phyloP scores from a whole-genome alignment of 1,284 basidiomycete genomes.

The Cryptococcus sp. region DNA sequence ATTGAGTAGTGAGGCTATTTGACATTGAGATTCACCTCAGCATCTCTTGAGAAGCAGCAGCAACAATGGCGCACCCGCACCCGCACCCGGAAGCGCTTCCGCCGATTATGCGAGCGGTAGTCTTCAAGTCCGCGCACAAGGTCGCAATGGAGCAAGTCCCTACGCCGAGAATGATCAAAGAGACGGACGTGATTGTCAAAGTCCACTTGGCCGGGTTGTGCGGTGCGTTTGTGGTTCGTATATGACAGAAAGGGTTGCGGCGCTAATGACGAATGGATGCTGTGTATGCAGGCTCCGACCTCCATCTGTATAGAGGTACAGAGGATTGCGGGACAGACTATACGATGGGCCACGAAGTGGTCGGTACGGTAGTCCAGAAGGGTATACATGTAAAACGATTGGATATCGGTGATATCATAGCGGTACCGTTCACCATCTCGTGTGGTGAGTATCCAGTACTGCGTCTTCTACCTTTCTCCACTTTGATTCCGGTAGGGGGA shows the following conservation, averaged over 20 bases:
- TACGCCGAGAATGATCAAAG: conserved; percentile 29
- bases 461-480: too few relatives aligned
- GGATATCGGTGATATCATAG: conserved; percentile 76
- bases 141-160: conserved; percentile 40
- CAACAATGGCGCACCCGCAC: too few relatives aligned
- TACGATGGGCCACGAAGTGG: conserved; percentile 73
- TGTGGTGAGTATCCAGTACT: conserved; percentile 59
- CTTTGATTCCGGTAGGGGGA: conserved; percentile 38
- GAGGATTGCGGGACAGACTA: conserved; percentile 42
- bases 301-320: conserved; percentile 73
- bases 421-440: conserved; percentile 80
- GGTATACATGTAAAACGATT: conserved; percentile 68
- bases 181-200: conserved; percentile 43
- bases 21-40: too few relatives aligned
- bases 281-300: conserved; percentile 69
- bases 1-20: too few relatives aligned
- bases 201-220: conserved; percentile 39
- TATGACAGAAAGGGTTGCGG: not conserved
- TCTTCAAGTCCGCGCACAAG: conserved; percentile 33
- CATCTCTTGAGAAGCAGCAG: too few relatives aligned
- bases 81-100: not conserved
- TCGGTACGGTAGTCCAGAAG: conserved; percentile 72
- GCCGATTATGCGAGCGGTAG: conserved; percentile 39
- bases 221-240: conserved; percentile 26
- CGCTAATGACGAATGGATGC: not conserved